A percentile compares a stretch with the other conserved stretches of the same genome.
phyloP scores from a whole-genome alignment of 2,329 filamentous ascomycete species.

The Helotiales sp. region DNA sequence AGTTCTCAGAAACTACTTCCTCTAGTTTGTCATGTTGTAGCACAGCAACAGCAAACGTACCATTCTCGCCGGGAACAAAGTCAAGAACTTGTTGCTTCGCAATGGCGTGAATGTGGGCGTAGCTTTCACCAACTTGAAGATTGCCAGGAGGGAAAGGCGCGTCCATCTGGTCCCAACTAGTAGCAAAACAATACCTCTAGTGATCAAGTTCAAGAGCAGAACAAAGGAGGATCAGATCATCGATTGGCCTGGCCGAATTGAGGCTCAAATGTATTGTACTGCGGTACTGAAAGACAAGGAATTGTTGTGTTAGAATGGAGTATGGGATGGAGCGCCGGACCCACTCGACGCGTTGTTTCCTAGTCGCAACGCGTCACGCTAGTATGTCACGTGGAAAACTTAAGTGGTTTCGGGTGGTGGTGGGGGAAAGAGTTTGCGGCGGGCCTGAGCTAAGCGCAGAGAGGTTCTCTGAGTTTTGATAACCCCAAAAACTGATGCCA shows the following conservation, averaged over 20 bases:
- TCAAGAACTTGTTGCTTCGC: not conserved
- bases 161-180: not conserved
- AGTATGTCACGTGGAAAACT: not conserved
- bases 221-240: not conserved
- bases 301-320: not conserved
- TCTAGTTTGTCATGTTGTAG: not conserved
- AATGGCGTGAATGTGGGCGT: not conserved
- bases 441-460: no score
- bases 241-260: not conserved
- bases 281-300: not conserved
- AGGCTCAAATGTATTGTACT: not conserved
- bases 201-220: not conserved
- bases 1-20: not conserved
- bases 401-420: no score
- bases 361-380: not conserved
- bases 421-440: no score
- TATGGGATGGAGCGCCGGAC: not conserved
- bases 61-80: not conserved
- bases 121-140: constrained; percentile 4
- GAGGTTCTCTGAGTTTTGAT: no score
- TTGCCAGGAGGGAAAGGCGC: not conserved
- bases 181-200: not conserved
- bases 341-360: not conserved
- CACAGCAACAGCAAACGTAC: constrained; percentile 12
- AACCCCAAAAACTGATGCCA: no score